Percentiles rank a stretch among this genome's conserved stretches.
These are phyloP conservation scores for Tricholoma furcatifolium DNA, from an alignment of 768 basidiomycete species.

Conservation along the genomic window DNA sequence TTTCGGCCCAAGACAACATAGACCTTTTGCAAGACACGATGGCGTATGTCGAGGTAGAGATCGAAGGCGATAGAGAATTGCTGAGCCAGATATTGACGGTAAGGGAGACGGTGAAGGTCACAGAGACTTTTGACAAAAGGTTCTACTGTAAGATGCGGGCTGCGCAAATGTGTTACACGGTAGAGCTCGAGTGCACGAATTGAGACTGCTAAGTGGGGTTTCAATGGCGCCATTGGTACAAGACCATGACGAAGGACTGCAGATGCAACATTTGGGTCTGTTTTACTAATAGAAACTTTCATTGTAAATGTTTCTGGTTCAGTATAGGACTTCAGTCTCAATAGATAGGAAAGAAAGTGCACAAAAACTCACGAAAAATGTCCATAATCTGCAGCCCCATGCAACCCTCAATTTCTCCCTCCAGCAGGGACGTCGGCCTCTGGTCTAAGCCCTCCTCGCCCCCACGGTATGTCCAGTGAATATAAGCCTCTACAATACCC, in stretches of 20 bases:
- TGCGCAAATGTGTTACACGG: background rate
- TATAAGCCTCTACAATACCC: background rate
- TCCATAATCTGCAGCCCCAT: too few species aligned
- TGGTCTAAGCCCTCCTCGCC: background rate
- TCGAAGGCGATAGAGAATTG: slow-evolving; percentile 27
- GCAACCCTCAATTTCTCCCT: background rate
- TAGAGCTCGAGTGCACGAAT: background rate
- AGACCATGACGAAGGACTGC: background rate
- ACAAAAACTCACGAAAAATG: too few species aligned
- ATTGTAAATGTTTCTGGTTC: background rate
- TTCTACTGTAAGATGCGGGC: background rate
- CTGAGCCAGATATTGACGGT: slow-evolving; percentile 13
- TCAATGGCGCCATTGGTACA: background rate
- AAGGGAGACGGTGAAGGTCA: background rate
- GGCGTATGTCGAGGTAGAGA: slow-evolving; percentile 20
- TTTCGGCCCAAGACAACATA: background rate
- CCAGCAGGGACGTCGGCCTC: background rate
- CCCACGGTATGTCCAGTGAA: background rate
- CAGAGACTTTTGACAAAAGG: too few species aligned
- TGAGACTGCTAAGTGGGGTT: background rate
- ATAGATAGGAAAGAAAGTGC: background rate
- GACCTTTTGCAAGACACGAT: slow-evolving; percentile 2
- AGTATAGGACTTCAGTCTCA: background rate
- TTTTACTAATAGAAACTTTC: background rate
- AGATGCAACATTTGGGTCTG: background rate